Evolutionary conservation across 1,284 basidiomycete species (phyloP), one percentile per base, ranked within the genome.

Genomic region (Cystobasidium pallidum): DNA sequence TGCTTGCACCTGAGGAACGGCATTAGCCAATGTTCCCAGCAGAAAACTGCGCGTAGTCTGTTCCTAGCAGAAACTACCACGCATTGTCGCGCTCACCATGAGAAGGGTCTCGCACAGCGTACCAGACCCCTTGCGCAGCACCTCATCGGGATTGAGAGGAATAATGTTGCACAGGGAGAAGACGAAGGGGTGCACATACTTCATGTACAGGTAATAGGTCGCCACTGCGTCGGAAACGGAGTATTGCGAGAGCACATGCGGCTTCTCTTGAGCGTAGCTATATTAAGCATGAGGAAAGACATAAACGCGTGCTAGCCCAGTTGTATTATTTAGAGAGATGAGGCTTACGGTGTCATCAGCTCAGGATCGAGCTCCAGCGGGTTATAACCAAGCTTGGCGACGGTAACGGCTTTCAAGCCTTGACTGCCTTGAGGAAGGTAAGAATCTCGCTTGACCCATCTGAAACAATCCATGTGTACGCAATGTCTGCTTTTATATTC

Each of bases 121-220:
- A 24, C 96, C 96, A 76, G 88, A 91, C 39, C 96, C 96, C 82
- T 99, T 99, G 57, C 96, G 86, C 77, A 99, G 82, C 3, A 99
- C 96, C 77, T 99, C 96, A 78, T 99, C 96, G 1, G 96, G 94
- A 78, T 90, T 91, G 71, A 99, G 86, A 19, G 96, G 96, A 78
- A 99, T 99, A 81, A 99, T 99, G 85, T 97, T 99, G 83, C 96
- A 99, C 41, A 99, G 84, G 30, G 95, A 99, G 84, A 99, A 99
- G 78, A 99, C 94, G 86, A 99, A 99, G 0, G 96, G 96, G 79
- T 99, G 94, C 13, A 99, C 94, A 80, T 99, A 99, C 92, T 99
- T 99, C 96, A 99, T 99, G 84, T 99, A 99, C 57, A 99, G 86
- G 81, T 99, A 99, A 81, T 99, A 99, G 0, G 96, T 99, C 26